Percentiles rank a stretch among this genome's conserved stretches.
These are phyloP conservation scores for Calonectria pteridis DNA, from an alignment of 2,329 filamentous ascomycete species.

Conservation along the genomic window DNA sequence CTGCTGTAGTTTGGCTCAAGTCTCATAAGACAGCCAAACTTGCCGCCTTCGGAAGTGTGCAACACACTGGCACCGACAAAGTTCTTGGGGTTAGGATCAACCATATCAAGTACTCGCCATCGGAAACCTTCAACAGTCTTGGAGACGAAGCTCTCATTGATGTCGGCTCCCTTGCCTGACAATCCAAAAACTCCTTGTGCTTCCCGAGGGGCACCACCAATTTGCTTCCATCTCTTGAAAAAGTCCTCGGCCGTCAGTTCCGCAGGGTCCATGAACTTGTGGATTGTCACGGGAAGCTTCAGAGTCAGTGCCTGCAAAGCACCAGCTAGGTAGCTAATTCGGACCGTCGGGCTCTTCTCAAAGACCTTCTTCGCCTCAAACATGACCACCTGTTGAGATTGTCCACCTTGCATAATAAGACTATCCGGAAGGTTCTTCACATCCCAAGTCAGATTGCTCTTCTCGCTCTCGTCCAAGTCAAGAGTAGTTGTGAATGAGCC, in stretches of 20 bases:
- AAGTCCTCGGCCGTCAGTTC: slow-evolving; percentile 91
- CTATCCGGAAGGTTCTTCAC: slow-evolving; percentile 91
- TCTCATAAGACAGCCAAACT: slow-evolving; percentile 93
- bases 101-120: slow-evolving; percentile 86
- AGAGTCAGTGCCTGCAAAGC: slow-evolving; percentile 93
- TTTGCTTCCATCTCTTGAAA: slow-evolving; percentile 99
- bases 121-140: slow-evolving; percentile 85
- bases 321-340: slow-evolving; percentile 94
- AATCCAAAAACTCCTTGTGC: slow-evolving; percentile 88
- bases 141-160: slow-evolving; percentile 78
- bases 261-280: slow-evolving; percentile 97
- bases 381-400: slow-evolving; percentile 94
- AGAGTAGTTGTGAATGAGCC: slow-evolving; percentile 95
- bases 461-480: slow-evolving; percentile 79
- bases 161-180: slow-evolving; percentile 60
- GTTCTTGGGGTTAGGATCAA: slow-evolving; percentile 94
- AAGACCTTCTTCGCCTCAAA: slow-evolving; percentile 90
- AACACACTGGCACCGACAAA: slow-evolving; percentile 91
- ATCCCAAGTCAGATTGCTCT: slow-evolving; percentile 81
- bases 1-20: slow-evolving; percentile 94
- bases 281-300: slow-evolving; percentile 87
- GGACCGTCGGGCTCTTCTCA: slow-evolving; percentile 86
- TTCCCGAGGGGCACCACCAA: slow-evolving; percentile 88
- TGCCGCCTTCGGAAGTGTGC: slow-evolving; percentile 85
- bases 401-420: slow-evolving; percentile 77